Conservation (phyloP, 2,329 filamentous ascomycete species). For the Mycosphaerelloides madeirae region DNA sequence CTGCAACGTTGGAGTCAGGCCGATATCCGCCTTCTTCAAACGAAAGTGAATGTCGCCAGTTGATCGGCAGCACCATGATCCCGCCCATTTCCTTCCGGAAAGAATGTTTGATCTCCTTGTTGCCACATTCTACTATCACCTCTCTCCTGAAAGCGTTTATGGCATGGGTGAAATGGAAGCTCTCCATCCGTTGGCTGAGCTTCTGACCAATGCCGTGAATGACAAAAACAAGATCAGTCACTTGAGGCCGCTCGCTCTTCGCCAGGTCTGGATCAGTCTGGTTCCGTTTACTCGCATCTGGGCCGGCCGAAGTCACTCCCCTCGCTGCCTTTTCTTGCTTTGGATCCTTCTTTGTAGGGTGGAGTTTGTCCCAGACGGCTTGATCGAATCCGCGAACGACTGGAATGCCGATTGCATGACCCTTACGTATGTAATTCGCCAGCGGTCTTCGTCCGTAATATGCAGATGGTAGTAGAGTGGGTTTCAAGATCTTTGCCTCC, state of each 20-base stretch:
- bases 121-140: slow-evolving; percentile 77
- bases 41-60: slow-evolving; percentile 85
- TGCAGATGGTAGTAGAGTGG: slow-evolving; percentile 75
- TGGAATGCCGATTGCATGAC: slow-evolving; percentile 73
- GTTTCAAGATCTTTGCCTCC: slow-evolving; percentile 80
- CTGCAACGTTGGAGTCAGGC: slow-evolving; percentile 46
- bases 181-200: slow-evolving; percentile 87
- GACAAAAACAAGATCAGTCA: slow-evolving; percentile 84
- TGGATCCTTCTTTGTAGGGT: slow-evolving; percentile 50
- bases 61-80: slow-evolving; percentile 90
- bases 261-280: slow-evolving; percentile 56
- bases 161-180: slow-evolving; percentile 93
- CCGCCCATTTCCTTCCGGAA: slow-evolving; percentile 75
- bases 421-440: slow-evolving; percentile 74
- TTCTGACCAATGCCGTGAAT: slow-evolving; percentile 97
- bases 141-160: slow-evolving; percentile 85
- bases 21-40: slow-evolving; percentile 70
- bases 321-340: slow-evolving; percentile 40
- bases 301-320: slow-evolving; percentile 43
- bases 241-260: slow-evolving; percentile 60
- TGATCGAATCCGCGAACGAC: slow-evolving; percentile 88
- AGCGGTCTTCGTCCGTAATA: slow-evolving; percentile 80
- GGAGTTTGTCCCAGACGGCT: slow-evolving; percentile 66
- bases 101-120: slow-evolving; percentile 66
- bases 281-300: slow-evolving; percentile 36